Evolutionary conservation across 176 grass and related monocot species (phyloP).

Genomic region (Aechmea fasciata): DNA sequence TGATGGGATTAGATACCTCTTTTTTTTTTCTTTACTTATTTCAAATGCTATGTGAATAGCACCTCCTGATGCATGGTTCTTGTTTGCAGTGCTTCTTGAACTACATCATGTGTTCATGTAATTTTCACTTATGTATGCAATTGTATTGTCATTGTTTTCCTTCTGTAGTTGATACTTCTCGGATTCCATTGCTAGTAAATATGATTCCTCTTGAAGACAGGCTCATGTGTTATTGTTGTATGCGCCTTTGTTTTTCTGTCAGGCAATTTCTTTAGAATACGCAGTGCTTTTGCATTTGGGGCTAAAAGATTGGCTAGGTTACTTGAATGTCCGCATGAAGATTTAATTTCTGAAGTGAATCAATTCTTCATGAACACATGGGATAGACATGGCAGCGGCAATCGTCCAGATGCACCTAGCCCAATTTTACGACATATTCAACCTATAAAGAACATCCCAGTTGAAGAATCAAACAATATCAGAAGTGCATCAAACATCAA

Average conservation of each 20-base stretch:
- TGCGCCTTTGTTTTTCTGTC: slow-evolving; percentile 14
- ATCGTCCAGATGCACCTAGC: slow-evolving; percentile 41
- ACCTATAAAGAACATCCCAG: slow-evolving; percentile 24
- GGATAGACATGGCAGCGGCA: slow-evolving; percentile 59
- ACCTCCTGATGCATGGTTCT: no score
- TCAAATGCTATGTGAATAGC: no score
- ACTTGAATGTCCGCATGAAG: slow-evolving; percentile 70
- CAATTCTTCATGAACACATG: slow-evolving; percentile 81
- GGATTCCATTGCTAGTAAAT: not conserved
- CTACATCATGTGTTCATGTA: no score
- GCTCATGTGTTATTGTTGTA: slow-evolving; percentile 1
- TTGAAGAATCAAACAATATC: slow-evolving; percentile 38
- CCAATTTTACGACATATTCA: slow-evolving; percentile 26
- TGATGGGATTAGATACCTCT: no score
- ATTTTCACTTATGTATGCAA: not conserved
- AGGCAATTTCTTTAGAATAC: slow-evolving; percentile 98
- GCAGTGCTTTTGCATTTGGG: slow-evolving; percentile 83
- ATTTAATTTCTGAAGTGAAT: slow-evolving; percentile 53
- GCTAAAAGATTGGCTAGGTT: slow-evolving; percentile 58
- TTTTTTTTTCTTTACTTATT: no score
- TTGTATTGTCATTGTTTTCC: not conserved
- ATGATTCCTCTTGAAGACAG: not conserved
- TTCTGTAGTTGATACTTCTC: not conserved
- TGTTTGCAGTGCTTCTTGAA: no score
- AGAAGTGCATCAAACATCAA: slow-evolving; percentile 25